A percentile compares a stretch with the other conserved stretches of the same genome.
Conservation (phyloP, 306 rosid species). For the Rosa rugosa region DNA sequence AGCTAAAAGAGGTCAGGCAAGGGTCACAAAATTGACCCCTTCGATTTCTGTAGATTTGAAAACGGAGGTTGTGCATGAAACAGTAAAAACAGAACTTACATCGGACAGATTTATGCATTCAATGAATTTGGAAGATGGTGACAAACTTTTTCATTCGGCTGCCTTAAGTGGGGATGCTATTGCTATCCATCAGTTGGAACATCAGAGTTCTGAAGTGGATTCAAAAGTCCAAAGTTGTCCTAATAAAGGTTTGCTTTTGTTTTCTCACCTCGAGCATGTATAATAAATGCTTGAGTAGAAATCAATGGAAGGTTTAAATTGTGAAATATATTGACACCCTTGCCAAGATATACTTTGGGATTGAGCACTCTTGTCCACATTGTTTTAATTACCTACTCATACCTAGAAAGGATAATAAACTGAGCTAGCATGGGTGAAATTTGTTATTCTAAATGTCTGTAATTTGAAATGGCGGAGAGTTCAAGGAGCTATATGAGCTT, state of each 20-base stretch:
- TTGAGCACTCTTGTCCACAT: background rate
- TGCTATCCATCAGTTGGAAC: conserved; percentile 37
- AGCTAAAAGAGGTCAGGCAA: conserved; percentile 32
- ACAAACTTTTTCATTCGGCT: conserved; percentile 24
- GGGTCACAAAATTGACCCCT: conserved; percentile 38
- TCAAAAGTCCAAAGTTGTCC: conserved; percentile 39
- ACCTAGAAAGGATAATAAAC: background rate
- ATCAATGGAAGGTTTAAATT: background rate
- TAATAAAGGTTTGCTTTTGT: conserved; percentile 46
- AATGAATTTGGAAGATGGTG: conserved; percentile 25
- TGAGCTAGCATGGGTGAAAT: background rate
- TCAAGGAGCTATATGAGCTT: background rate
- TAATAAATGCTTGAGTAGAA: background rate
- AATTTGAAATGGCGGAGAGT: background rate
- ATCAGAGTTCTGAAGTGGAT: conserved; percentile 46
- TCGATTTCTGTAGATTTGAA: conserved; percentile 33
- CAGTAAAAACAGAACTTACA: conserved; percentile 21
- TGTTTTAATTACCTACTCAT: background rate
- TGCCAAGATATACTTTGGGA: background rate
- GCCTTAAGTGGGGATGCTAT: conserved; percentile 25
- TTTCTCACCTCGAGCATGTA: conserved; percentile 17
- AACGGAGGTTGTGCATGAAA: conserved; percentile 28
- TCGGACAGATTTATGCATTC: conserved; percentile 37
- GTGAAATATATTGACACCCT: background rate
- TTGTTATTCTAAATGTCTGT: background rate